Percentiles rank a stretch among this genome's conserved stretches.
Evolutionary conservation across 768 basidiomycete genomes (phyloP).

Genomic region (Boletus subcaerulescens): DNA sequence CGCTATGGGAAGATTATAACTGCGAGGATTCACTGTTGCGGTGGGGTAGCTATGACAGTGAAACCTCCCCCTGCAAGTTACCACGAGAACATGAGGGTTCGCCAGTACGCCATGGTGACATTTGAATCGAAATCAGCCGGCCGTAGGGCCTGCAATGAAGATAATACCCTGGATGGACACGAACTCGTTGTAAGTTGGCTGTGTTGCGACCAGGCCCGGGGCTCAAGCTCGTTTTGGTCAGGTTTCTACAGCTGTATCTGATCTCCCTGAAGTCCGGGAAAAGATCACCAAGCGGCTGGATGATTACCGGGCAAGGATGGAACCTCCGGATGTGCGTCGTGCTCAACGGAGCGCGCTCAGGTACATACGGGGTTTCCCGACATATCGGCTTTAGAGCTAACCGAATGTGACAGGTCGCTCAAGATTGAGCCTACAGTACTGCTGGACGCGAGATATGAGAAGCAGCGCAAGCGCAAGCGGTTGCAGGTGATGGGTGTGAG

Average conservation of each 20-base stretch:
- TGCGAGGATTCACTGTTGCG: constrained; percentile 29
- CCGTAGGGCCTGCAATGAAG: constrained; percentile 39
- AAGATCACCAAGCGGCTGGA: constrained; percentile 27
- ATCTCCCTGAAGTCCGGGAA: constrained; percentile 35
- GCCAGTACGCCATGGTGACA: constrained; percentile 51
- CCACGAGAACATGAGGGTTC: constrained; percentile 38
- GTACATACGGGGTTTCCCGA: constrained; percentile 7
- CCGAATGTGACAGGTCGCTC: constrained; percentile 18
- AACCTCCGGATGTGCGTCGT: constrained; percentile 17
- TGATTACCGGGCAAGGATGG: constrained; percentile 18
- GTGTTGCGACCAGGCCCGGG: neutral
- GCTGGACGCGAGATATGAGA: constrained; percentile 12
- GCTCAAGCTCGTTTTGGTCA: constrained; percentile 5
- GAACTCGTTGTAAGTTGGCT: constrained; percentile 40
- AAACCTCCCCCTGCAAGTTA: constrained; percentile 23
- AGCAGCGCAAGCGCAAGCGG: constrained; percentile 2
- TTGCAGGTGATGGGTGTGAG: constrained; percentile 11
- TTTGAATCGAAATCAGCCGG: constrained; percentile 40
- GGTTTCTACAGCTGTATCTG: constrained; percentile 28
- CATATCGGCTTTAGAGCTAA: constrained; percentile 1
- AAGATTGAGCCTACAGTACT: constrained; percentile 27
- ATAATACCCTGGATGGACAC: constrained; percentile 39
- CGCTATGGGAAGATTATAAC: constrained; percentile 24
- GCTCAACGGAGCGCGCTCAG: constrained; percentile 22
- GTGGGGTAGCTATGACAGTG: constrained; percentile 29